These are phyloP conservation scores for Mortierella alpina DNA, from an alignment of 192 early-diverging fungal species.

Conservation along the genomic window DNA sequence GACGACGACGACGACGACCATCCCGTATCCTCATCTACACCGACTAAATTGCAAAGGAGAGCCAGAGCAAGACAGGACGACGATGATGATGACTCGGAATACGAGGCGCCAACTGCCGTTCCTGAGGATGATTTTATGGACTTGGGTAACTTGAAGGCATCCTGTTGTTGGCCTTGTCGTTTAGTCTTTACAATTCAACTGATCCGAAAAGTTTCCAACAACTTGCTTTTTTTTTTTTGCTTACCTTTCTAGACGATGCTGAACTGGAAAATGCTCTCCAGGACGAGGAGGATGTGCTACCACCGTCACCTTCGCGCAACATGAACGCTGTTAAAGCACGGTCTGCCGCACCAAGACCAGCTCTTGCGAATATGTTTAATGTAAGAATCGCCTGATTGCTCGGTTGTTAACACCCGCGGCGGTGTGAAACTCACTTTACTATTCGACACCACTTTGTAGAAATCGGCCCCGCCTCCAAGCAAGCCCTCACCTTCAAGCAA, in stretches of 20 bases:
- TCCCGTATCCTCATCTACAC: background rate
- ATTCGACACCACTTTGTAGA: background rate
- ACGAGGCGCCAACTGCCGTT: slow-evolving; percentile 29
- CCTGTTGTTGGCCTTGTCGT: too few relatives aligned
- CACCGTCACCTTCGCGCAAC: slow-evolving; percentile 16
- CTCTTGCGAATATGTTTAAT: slow-evolving; percentile 18
- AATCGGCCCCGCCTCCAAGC: background rate
- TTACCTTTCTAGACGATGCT: slow-evolving; percentile 3
- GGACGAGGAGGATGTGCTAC: slow-evolving; percentile 26
- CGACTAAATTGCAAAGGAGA: slow-evolving; percentile 22
- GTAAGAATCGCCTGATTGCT: slow-evolving; percentile 1
- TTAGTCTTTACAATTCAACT: too few relatives aligned
- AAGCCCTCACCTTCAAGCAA: slow-evolving; percentile 2
- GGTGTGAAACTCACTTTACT: background rate
- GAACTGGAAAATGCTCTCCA: slow-evolving; percentile 7
- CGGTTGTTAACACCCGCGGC: background rate
- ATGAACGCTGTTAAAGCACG: background rate
- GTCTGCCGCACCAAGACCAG: background rate
- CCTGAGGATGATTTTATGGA: slow-evolving; percentile 54
- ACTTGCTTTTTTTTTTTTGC: background rate
- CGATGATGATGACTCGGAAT: slow-evolving; percentile 47
- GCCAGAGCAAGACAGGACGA: background rate
- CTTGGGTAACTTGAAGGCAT: slow-evolving; percentile 13
- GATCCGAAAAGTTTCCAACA: too few relatives aligned
- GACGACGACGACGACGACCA: slow-evolving; percentile 34